Base-by-base conservation (phyloP, 2,329 filamentous ascomycete species). In the Alternaria tenuissima region DNA sequence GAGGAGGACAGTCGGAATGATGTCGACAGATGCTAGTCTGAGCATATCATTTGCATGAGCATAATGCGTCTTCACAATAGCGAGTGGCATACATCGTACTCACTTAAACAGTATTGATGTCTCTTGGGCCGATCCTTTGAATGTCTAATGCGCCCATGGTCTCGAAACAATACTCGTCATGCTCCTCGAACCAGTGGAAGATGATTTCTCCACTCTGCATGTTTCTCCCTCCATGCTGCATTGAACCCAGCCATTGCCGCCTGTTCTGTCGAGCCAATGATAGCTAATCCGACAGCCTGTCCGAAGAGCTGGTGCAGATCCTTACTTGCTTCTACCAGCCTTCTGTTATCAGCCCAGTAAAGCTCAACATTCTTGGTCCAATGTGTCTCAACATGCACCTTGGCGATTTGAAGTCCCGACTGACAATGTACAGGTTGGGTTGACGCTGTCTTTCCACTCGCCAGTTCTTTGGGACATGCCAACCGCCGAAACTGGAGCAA, bases 291-390 rank as follows among this genome's bases (percentile, higher is more conserved):
- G 42, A 79, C 70, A 1, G 72, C 74, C 7, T 70, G 55, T 0
- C 65, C 72, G 24, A 72, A 78, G 2, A 76, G 60, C 1, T 42
- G 12, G 46, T 78, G 74, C 28, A 79, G 57, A 9, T 72, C 61
- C 9, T 41, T 55, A 22, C 61, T 68, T 12, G 69, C 71, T 3
- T 53, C 46, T 12, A 57, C 57, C 12, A 74, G 52, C 5, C 39
- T 47, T n/a, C 28, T 38, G n/a, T 66, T 57, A 7, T 26, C 22
- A 8, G 12, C 20, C 11, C 4, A 36, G 14, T 38, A 66, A 70
- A 41, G 24, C 38, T 43, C 34, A 18, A 28, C 36, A 47, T 12
- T 7, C 11, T 38, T 11, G n/a, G 57, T 47, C 53, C 49, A 52
- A 14, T 30, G 42, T 7, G 63, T 41, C 22, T 44, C 52, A 63